Evolutionary conservation across 345 rosid species (phyloP).

Genomic region (Erodium maritimum): DNA sequence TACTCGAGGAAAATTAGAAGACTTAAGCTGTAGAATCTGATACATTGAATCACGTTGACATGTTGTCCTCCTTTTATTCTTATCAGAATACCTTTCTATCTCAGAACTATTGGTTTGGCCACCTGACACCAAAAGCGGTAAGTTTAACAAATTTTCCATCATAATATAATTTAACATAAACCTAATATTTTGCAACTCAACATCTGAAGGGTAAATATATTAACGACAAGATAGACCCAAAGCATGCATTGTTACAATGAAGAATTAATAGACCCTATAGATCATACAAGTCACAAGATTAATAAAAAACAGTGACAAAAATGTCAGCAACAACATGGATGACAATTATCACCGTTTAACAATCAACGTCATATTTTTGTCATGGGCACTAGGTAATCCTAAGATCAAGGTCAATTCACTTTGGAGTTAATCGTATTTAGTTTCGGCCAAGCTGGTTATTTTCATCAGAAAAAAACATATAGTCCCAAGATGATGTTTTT

Average conservation of each 20-base stretch:
- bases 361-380: too few species aligned
- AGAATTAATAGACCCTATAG: not conserved
- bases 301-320: not conserved
- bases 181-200: not conserved
- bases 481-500: not conserved
- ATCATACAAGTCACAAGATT: not conserved
- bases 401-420: too few species aligned
- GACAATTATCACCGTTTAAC: not conserved
- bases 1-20: constrained; percentile 42
- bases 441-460: too few species aligned
- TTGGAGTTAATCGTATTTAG: too few species aligned
- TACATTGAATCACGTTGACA: constrained; percentile 24
- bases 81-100: constrained; percentile 42
- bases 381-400: too few species aligned
- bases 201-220: not conserved
- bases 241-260: not conserved
- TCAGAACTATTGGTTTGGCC: constrained; percentile 16
- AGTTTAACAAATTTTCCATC: not conserved
- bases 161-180: not conserved
- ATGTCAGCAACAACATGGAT: not conserved
- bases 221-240: not conserved
- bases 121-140: constrained; percentile 24
- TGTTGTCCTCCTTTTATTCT: constrained; percentile 25
- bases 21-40: constrained; percentile 24
- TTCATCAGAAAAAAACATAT: too few species aligned